Evolutionary conservation across 495 filamentous ascomycete species (phyloP).

Genomic region (Hypoxylon rickii): DNA sequence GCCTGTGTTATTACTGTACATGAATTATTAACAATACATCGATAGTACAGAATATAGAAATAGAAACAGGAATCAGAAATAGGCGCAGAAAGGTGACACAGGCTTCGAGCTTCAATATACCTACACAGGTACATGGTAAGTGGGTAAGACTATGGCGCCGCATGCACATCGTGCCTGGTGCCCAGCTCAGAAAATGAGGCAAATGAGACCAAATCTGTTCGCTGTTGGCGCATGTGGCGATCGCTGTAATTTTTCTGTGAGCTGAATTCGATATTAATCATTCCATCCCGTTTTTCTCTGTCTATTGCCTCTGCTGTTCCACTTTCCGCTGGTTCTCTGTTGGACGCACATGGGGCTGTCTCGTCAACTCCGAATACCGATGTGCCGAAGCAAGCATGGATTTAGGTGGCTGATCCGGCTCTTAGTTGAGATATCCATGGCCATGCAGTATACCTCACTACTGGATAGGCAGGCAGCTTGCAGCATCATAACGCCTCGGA

Average conservation of each 20-base stretch:
- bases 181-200: background rate
- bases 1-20: conserved; percentile 18
- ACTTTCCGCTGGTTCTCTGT: conserved; percentile 14
- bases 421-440: background rate
- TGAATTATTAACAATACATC: conserved; percentile 27
- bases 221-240: no score
- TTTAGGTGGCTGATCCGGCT: background rate
- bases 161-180: background rate
- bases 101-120: background rate
- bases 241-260: conserved; percentile 1
- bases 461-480: no score
- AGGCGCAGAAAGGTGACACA: background rate
- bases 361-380: conserved; percentile 33
- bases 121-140: no score
- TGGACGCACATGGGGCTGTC: conserved; percentile 1
- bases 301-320: background rate
- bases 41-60: background rate
- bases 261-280: conserved; percentile 1
- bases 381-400: conserved; percentile 22
- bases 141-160: background rate
- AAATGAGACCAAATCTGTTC: background rate
- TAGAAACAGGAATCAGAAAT: background rate
- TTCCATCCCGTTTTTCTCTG: background rate
- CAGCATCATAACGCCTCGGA: no score
- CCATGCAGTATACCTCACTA: no score